phyloP scores from a whole-genome alignment of 192 early-diverging fungal species.

The Pecoramyces ruminantium region DNA sequence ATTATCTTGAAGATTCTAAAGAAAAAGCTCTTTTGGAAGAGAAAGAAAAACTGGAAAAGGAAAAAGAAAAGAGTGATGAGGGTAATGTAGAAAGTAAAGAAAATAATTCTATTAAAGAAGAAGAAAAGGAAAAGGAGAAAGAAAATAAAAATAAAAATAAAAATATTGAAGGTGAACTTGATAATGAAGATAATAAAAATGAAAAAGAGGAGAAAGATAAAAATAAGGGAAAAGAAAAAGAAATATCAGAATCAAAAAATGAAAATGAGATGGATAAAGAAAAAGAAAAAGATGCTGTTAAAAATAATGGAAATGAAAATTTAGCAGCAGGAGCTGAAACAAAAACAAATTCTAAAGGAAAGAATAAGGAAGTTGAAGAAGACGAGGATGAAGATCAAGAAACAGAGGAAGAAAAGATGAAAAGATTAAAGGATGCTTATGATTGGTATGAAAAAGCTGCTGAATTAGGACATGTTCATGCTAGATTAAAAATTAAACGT shows the following conservation, averaged over 20 bases:
- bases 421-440: background rate
- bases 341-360: too few species aligned
- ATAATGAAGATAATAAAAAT: conserved; percentile 21
- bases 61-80: conserved; percentile 37
- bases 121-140: conserved; percentile 48
- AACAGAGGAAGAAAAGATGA: background rate
- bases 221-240: conserved; percentile 28
- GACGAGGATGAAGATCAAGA: background rate
- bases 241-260: conserved; percentile 8
- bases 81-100: conserved; percentile 46
- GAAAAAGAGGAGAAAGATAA: conserved; percentile 15
- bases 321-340: too few species aligned
- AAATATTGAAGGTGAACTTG: conserved; percentile 26
- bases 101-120: conserved; percentile 40
- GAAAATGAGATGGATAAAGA: too few species aligned
- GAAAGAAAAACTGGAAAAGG: conserved; percentile 27
- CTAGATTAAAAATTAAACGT: background rate
- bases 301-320: too few species aligned
- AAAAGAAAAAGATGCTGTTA: too few species aligned
- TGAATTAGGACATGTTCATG: background rate
- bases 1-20: background rate
- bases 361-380: too few species aligned
- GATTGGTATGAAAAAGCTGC: background rate
- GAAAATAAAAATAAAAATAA: conserved; percentile 20
- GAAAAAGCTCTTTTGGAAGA: conserved; percentile 34